A percentile compares a stretch with the other conserved stretches of the same genome.
These are phyloP conservation scores for Chrysanthemum makinoi DNA, from an alignment of 129 eudicot species.

Conservation along the genomic window DNA sequence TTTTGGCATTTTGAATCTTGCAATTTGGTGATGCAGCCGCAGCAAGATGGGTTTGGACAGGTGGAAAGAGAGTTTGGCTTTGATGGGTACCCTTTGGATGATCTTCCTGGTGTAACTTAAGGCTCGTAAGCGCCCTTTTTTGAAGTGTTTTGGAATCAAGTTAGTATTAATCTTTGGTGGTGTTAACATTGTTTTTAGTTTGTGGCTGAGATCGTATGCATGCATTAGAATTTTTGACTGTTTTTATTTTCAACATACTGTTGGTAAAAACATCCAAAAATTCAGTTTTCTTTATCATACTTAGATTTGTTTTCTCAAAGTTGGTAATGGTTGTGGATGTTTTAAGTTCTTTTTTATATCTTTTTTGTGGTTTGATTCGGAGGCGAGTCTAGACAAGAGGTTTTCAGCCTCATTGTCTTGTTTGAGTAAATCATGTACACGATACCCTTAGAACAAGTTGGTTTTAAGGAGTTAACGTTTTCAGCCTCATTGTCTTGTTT, in stretches of 20 bases:
- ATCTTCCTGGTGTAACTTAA: slow-evolving; percentile 55
- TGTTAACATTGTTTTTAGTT: slow-evolving; percentile 2
- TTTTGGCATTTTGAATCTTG: not conserved
- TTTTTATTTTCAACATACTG: slow-evolving; percentile 36
- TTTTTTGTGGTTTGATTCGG: not conserved
- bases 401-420: not conserved
- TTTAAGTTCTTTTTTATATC: not conserved
- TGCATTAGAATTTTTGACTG: slow-evolving; percentile 30
- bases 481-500: no score
- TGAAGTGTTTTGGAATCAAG: not conserved
- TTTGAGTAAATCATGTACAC: no score
- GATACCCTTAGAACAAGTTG: no score
- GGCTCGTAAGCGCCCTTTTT: not conserved
- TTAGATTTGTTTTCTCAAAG: not conserved
- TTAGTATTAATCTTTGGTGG: slow-evolving; percentile 10
- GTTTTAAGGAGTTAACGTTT: not conserved
- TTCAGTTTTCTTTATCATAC: slow-evolving; percentile 16
- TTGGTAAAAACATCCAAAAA: slow-evolving; percentile 40
- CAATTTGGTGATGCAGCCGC: slow-evolving; percentile 24
- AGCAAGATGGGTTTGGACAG: slow-evolving; percentile 56
- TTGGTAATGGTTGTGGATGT: not conserved
- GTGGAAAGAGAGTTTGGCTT: slow-evolving; percentile 52
- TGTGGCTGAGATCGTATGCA: not conserved
- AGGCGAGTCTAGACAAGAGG: not conserved
- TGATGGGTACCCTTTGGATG: slow-evolving; percentile 64